These are phyloP conservation scores for Casuarina equisetifolia DNA, from an alignment of 306 rosid species.

Conservation along the genomic window DNA sequence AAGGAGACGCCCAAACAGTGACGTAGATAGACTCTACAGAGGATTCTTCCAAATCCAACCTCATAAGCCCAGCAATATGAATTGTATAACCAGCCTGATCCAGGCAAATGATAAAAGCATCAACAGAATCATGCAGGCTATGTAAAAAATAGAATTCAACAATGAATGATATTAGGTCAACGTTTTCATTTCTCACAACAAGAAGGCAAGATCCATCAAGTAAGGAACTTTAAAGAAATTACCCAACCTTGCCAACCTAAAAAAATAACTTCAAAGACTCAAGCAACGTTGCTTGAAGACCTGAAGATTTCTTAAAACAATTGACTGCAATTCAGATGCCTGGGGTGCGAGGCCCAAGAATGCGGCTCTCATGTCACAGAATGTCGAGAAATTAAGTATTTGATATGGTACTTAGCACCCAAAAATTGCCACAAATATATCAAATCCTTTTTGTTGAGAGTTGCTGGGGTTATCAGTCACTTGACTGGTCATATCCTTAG, in stretches of 20 bases:
- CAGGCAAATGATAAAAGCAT: slow-evolving; percentile 22
- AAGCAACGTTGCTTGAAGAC: not conserved
- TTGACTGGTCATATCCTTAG: no score
- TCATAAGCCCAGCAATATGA: slow-evolving; percentile 88
- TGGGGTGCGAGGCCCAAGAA: not conserved
- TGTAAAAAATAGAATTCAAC: not conserved
- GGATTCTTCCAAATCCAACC: slow-evolving; percentile 84
- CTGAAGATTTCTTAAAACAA: not conserved
- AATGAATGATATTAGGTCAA: not conserved
- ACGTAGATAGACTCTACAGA: slow-evolving; percentile 65
- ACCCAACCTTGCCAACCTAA: not conserved
- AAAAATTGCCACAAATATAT: no score
- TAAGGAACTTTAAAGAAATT: not conserved
- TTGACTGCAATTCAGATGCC: not conserved
- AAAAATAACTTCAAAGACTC: no score
- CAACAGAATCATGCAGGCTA: not conserved
- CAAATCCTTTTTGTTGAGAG: no score
- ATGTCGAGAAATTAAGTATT: not conserved
- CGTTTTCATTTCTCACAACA: not conserved
- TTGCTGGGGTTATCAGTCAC: no score
- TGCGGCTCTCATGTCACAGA: not conserved
- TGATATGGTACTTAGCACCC: no score
- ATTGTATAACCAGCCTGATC: slow-evolving; percentile 80
- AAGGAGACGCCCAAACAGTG: slow-evolving; percentile 89
- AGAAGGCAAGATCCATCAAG: not conserved